phyloP scores from a whole-genome alignment of 495 filamentous ascomycete species.

The Copromyces sp. region DNA sequence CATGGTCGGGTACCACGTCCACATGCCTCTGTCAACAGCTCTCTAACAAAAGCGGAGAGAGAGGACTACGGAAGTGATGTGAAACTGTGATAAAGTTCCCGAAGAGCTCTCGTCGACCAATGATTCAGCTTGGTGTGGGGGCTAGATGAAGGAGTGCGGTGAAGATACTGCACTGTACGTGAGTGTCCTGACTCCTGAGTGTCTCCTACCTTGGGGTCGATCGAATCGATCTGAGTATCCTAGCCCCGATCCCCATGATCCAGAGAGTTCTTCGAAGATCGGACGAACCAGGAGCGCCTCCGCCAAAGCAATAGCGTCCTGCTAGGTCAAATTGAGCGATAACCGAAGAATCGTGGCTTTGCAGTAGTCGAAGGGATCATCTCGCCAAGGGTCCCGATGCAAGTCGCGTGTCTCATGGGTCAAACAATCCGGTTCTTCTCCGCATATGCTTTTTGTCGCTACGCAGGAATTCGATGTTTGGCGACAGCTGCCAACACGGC shows the following conservation, averaged over 20 bases:
- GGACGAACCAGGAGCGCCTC: not conserved
- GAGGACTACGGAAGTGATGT: not conserved
- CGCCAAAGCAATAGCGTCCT: not conserved
- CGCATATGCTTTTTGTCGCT: not conserved
- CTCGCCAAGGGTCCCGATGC: not conserved
- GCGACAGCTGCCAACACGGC: not conserved
- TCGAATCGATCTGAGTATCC: not conserved
- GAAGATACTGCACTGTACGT: not conserved
- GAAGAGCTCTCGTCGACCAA: not conserved
- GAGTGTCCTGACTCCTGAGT: not conserved
- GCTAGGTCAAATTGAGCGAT: not conserved
- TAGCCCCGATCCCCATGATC: not conserved
- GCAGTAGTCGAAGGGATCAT: not conserved
- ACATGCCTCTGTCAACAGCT: not conserved
- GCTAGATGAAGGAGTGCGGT: not conserved
- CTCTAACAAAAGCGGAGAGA: not conserved
- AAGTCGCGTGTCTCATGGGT: not conserved
- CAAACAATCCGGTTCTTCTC: not conserved
- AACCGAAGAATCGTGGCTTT: not conserved
- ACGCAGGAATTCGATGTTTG: not conserved
- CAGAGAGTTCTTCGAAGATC: not conserved
- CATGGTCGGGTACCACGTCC: not conserved
- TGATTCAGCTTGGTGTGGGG: not conserved
- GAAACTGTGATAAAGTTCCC: not conserved
- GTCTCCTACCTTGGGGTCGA: not conserved